Evolutionary conservation across 2,329 filamentous ascomycete genomes (phyloP).

Genomic region (Phialophora macrospora): DNA sequence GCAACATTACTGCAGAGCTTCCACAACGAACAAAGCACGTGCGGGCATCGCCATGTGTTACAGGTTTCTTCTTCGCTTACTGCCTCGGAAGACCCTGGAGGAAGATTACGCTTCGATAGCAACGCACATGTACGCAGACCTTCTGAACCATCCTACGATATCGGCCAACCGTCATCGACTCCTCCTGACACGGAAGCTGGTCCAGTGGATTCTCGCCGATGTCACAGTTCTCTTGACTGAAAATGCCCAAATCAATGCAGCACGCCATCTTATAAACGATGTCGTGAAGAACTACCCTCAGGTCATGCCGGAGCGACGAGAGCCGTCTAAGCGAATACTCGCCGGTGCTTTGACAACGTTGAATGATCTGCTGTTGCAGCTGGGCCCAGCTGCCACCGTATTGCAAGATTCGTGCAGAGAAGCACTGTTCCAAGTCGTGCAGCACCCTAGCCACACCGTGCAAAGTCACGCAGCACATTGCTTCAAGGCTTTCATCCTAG

Average conservation of each 20-base stretch:
- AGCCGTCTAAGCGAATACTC: constrained; percentile 85
- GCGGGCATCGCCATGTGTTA: constrained; percentile 89
- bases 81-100: constrained; percentile 84
- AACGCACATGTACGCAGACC: constrained; percentile 76
- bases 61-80: constrained; percentile 73
- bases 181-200: constrained; percentile 80
- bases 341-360: constrained; percentile 79
- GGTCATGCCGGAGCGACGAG: constrained; percentile 80
- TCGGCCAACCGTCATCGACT: constrained; percentile 85
- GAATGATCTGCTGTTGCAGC: constrained; percentile 73
- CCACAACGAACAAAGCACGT: constrained; percentile 78
- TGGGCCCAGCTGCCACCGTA: constrained; percentile 79
- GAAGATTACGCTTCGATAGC: constrained; percentile 80
- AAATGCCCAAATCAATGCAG: constrained; percentile 82
- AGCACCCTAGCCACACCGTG: constrained; percentile 95
- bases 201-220: constrained; percentile 80
- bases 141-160: constrained; percentile 77
- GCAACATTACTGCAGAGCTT: constrained; percentile 75
- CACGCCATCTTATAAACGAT: constrained; percentile 80
- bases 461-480: constrained; percentile 88
- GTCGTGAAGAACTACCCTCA: constrained; percentile 94
- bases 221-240: constrained; percentile 83
- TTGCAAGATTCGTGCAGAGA: constrained; percentile 86
- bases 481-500: constrained; percentile 82
- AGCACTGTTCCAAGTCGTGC: constrained; percentile 82